Conservation (phyloP, 768 basidiomycete species). For the Suillus spraguei region DNA sequence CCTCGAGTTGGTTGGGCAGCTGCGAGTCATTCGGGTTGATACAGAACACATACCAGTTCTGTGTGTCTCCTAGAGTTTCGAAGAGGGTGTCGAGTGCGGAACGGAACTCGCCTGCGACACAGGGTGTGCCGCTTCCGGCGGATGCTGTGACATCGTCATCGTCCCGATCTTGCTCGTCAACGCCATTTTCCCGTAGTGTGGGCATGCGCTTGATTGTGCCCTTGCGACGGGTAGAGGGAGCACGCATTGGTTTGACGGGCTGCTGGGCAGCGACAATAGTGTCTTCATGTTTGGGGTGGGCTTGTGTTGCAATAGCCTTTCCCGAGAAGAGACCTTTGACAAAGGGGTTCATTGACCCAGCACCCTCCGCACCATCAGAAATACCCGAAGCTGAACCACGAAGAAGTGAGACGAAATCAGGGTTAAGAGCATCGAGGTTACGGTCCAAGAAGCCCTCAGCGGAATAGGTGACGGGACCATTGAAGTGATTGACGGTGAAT, state of each 20-base stretch:
- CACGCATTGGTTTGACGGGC: conserved; percentile 90
- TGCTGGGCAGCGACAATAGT: conserved; percentile 96
- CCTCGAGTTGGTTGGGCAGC: conserved; percentile 92
- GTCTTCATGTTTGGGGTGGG: conserved; percentile 90
- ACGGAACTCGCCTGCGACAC: conserved; percentile 89
- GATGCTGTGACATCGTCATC: conserved; percentile 35
- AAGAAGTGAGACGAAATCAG: conserved; percentile 90
- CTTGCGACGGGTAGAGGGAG: conserved; percentile 87
- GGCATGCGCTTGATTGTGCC: conserved; percentile 60
- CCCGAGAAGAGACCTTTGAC: conserved; percentile 86
- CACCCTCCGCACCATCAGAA: conserved; percentile 57
- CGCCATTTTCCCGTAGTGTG: conserved; percentile 34
- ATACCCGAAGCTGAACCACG: conserved; percentile 51
- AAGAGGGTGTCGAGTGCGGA: conserved; percentile 84
- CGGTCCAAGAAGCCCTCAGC: conserved; percentile 87
- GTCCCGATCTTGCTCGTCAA: conserved; percentile 48
- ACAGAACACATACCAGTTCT: conserved; percentile 91
- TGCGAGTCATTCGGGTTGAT: conserved; percentile 96
- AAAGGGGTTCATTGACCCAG: conserved; percentile 89
- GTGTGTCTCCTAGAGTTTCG: conserved; percentile 85
- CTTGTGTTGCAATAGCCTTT: conserved; percentile 90
- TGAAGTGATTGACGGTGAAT: conserved; percentile 92
- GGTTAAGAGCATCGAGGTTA: conserved; percentile 87
- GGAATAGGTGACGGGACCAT: conserved; percentile 90
- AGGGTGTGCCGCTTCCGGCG: conserved; percentile 48